Evolutionary conservation across 352 stramenopile genomes (phyloP).

Genomic region (Pythium dissotocum): DNA sequence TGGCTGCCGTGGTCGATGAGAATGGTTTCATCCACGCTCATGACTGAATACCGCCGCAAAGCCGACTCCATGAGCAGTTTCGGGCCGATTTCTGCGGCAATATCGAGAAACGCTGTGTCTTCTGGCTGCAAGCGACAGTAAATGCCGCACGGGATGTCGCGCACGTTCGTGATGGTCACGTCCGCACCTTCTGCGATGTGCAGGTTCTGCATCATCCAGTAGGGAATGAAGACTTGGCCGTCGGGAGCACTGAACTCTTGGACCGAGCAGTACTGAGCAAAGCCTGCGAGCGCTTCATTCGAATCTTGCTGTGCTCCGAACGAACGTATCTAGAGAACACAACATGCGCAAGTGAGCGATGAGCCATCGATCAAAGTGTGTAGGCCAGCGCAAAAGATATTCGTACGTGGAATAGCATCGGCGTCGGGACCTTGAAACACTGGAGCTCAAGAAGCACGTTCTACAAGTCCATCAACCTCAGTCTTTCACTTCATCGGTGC

Average conservation of each 20-base stretch:
- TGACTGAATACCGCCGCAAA: conserved; percentile 53
- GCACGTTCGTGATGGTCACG: conserved; percentile 39
- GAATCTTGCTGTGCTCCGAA: conserved; percentile 10
- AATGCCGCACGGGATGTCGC: conserved; percentile 39
- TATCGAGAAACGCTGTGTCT: conserved; percentile 42
- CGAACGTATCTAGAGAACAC: conserved; percentile 23
- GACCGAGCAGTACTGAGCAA: conserved; percentile 53
- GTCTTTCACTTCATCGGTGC: neutral
- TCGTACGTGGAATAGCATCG: conserved; percentile 52
- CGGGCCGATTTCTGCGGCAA: conserved; percentile 54
- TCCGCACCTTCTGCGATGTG: conserved; percentile 38
- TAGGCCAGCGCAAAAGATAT: neutral
- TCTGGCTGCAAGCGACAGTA: conserved; percentile 65
- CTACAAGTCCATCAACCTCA: conserved; percentile 22
- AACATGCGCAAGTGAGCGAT: neutral
- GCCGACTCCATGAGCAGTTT: conserved; percentile 67
- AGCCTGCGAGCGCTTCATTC: neutral
- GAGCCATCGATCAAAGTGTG: neutral
- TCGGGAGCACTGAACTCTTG: conserved; percentile 64
- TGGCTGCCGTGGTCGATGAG: conserved; percentile 52
- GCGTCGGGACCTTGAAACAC: conserved; percentile 50
- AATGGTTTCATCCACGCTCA: conserved; percentile 53
- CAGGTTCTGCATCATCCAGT: conserved; percentile 75
- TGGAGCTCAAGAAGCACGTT: conserved; percentile 56
- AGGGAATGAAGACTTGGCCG: conserved; percentile 55